Conservation (phyloP, 2,329 filamentous ascomycete species). For the Truncatella angustata region DNA sequence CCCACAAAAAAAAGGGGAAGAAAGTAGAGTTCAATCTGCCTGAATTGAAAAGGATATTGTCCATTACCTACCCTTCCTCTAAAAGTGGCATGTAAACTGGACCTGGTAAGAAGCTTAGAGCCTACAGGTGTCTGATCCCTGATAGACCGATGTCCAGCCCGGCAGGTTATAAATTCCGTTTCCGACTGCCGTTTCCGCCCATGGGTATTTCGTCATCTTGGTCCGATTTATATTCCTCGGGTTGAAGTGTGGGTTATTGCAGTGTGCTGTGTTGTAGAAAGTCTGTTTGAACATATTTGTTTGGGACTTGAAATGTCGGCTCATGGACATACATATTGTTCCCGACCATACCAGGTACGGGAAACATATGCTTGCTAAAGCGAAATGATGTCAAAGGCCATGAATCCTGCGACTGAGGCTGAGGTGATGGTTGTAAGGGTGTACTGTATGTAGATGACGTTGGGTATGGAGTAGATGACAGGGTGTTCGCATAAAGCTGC, state of each 20-base stretch:
- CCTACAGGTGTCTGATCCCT: too few relatives aligned
- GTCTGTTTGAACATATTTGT: constrained; percentile 65
- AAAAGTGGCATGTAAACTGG: too few relatives aligned
- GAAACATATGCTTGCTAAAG: constrained; percentile 56
- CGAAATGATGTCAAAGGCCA: constrained; percentile 36
- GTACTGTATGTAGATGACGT: constrained; percentile 15
- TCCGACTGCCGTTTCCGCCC: constrained; percentile 19
- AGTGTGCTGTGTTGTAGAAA: constrained; percentile 66
- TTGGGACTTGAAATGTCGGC: constrained; percentile 39
- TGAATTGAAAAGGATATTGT: too few relatives aligned
- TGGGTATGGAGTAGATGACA: constrained; percentile 21
- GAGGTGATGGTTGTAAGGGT: constrained; percentile 31
- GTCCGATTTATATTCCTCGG: constrained; percentile 48
- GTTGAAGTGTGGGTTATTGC: constrained; percentile 62
- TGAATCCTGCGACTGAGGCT: constrained; percentile 23
- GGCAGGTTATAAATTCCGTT: constrained; percentile 31
- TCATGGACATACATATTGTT: constrained; percentile 34
- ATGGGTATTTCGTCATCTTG: constrained; percentile 31
- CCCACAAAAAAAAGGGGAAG: too few relatives aligned
- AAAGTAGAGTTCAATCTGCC: too few relatives aligned
- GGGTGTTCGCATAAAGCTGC: constrained; percentile 30
- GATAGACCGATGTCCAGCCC: too few relatives aligned
- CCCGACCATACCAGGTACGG: constrained; percentile 31
- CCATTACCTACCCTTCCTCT: too few relatives aligned
- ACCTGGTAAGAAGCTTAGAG: too few relatives aligned